Evolutionary conservation across 2,329 filamentous ascomycete genomes (phyloP), one percentile per base, ranked within the genome.

Genomic region (Xylariaceae sp.): DNA sequence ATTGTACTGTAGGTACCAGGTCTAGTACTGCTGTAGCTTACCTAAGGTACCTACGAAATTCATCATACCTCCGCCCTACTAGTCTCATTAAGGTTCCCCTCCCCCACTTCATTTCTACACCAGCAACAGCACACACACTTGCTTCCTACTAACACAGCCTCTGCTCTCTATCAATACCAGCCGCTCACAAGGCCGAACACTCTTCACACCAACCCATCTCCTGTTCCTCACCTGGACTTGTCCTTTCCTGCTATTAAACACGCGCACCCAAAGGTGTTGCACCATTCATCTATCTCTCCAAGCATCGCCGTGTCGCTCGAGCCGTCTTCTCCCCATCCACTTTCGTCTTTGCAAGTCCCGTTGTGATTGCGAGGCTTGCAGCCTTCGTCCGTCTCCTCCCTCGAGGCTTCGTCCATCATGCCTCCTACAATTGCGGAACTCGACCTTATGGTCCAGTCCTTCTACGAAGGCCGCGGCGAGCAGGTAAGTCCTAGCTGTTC

Each of bases 381-480:
- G 53, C 53, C 54, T 56, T 50, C 43, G 11, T 24, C 44, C 41
- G 39, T 31, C 41, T 42, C 34, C 37, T 33, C 41, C 47, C 47
- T 34, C 48, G 34, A 41, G 30, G 33, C 43, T 38, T 38, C 43
- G 23, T 38, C 40, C 58, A 56, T 62, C 65, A 83, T 83, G 79
- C 71, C 78, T 63, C 71, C 78, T 63, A 72, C 85, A 59, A 90
- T 98, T 67, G 81, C 85, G 66, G 92, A 98, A 80, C 81, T 98
- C 73, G 92, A 98, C 78, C 83, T 76, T 66, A 92, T 88, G 53
- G 90, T 97, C 75, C 89, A 86, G 65, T 81, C 87, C 71, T 97
- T 98, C 70, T 98, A 95, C 62, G 90, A 97, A 71, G 89, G 89
- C 63, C 85, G 90, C 66, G 92, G 92, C 57, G 88, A 96, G 46